phyloP scores from a whole-genome alignment of 371 early-diverging fungal species.

The Homolaphlyctis polyrhiza region DNA sequence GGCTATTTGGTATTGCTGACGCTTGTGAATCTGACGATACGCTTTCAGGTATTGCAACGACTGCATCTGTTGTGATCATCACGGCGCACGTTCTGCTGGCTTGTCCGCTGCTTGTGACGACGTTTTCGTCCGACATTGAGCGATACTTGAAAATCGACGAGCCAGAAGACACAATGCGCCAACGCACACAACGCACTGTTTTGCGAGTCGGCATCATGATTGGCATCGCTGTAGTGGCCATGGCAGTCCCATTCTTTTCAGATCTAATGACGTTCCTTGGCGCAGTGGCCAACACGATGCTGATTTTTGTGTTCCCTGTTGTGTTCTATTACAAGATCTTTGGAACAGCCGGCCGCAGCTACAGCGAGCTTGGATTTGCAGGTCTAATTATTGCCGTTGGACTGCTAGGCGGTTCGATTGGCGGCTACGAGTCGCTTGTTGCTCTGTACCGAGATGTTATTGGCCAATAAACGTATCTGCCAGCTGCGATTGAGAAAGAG shows the following conservation, averaged over 20 bases:
- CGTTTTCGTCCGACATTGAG: conserved; percentile 56
- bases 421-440: conserved; percentile 65
- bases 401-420: conserved; percentile 67
- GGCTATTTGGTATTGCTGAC: background rate
- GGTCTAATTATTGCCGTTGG: conserved; percentile 57
- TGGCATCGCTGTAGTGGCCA: conserved; percentile 56
- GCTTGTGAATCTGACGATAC: background rate
- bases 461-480: no score
- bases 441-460: conserved; percentile 46
- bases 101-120: conserved; percentile 73
- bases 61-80: conserved; percentile 66
- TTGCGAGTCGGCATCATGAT: conserved; percentile 54
- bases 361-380: conserved; percentile 55
- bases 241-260: conserved; percentile 73
- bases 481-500: no score
- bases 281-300: conserved; percentile 60
- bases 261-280: conserved; percentile 80
- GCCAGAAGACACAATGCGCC: background rate
- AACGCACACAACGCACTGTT: conserved; percentile 4
- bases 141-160: conserved; percentile 15
- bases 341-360: conserved; percentile 54
- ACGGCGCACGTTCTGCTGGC: conserved; percentile 80
- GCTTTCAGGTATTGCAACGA: conserved; percentile 8
- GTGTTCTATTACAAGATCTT: conserved; percentile 72
- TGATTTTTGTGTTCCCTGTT: conserved; percentile 81